Percentiles rank a stretch among this genome's conserved stretches.
These are phyloP conservation scores for Arctium lappa DNA, from an alignment of 129 eudicot species.

Conservation along the genomic window DNA sequence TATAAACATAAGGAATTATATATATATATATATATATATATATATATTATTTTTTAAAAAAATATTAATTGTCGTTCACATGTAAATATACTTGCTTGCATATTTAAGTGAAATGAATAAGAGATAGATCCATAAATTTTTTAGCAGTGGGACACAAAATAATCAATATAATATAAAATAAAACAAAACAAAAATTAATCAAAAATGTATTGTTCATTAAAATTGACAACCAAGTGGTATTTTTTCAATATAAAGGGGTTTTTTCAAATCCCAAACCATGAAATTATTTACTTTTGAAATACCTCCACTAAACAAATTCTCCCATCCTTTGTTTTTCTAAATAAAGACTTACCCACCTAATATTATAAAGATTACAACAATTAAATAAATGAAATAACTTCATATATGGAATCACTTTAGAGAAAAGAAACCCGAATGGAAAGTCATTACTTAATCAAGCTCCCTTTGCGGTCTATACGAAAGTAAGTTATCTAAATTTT, in stretches of 20 bases:
- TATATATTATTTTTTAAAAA: too few species aligned
- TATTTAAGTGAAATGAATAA: background rate
- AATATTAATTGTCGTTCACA: background rate
- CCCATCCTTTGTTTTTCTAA: conserved; percentile 58
- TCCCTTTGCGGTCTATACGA: conserved; percentile 60
- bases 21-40: too few species aligned
- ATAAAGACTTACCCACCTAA: conserved; percentile 56
- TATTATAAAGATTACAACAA: background rate
- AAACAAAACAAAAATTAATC: too few species aligned
- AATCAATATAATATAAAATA: too few species aligned
- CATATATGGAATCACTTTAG: background rate
- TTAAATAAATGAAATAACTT: background rate
- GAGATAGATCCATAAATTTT: background rate
- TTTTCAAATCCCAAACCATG: background rate
- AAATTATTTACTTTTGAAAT: conserved; percentile 43
- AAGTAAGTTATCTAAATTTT: conserved; percentile 54
- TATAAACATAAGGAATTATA: background rate
- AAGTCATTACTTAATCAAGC: conserved; percentile 33
- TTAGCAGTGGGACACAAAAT: too few species aligned
- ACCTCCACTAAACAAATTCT: conserved; percentile 45
- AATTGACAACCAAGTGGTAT: background rate
- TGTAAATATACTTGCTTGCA: background rate
- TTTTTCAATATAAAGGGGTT: background rate
- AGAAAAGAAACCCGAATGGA: background rate
- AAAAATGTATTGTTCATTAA: too few species aligned